phyloP scores from a whole-genome alignment of 352 stramenopile species.

The Globisporangium rhizosaccharum region DNA sequence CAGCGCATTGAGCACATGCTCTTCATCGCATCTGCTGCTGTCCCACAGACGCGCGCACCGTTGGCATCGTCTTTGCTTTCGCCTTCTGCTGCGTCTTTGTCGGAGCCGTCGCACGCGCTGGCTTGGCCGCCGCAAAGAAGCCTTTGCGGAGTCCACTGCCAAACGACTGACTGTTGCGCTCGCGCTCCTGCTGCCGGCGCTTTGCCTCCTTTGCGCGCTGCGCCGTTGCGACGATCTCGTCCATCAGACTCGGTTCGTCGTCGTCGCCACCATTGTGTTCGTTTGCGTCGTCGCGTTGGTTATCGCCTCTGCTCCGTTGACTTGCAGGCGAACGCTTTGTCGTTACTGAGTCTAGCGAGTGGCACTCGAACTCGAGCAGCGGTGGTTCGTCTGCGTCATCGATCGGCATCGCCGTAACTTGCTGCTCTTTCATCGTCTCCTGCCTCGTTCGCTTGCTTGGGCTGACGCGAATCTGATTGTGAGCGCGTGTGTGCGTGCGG shows the following conservation, averaged over 20 bases:
- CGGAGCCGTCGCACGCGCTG: neutral
- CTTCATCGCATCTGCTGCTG: too few relatives aligned
- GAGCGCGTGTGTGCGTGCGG: neutral
- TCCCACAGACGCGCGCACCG: neutral
- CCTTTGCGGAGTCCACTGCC: conserved; percentile 65
- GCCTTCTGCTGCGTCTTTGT: neutral
- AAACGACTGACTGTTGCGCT: conserved; percentile 43
- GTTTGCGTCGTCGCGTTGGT: conserved; percentile 6
- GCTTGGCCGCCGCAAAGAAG: conserved; percentile 41
- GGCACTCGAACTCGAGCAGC: conserved; percentile 28
- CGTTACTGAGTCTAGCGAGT: neutral
- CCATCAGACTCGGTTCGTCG: conserved; percentile 49
- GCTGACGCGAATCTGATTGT: neutral
- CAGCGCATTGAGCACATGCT: too few relatives aligned
- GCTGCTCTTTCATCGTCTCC: conserved; percentile 12
- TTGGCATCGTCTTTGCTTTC: conserved; percentile 9
- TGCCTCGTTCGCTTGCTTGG: conserved; percentile 2
- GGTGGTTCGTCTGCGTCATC: conserved; percentile 45
- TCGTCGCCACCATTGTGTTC: conserved; percentile 22
- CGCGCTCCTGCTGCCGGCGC: conserved; percentile 32
- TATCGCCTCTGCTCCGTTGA: neutral
- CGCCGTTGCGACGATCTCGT: conserved; percentile 64
- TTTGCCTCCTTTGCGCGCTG: conserved; percentile 50
- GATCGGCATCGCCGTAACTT: conserved; percentile 7
- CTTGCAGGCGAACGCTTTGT: neutral